Evolutionary conservation across 345 rosid genomes (phyloP).

Genomic region (Lepidium aucheri): DNA sequence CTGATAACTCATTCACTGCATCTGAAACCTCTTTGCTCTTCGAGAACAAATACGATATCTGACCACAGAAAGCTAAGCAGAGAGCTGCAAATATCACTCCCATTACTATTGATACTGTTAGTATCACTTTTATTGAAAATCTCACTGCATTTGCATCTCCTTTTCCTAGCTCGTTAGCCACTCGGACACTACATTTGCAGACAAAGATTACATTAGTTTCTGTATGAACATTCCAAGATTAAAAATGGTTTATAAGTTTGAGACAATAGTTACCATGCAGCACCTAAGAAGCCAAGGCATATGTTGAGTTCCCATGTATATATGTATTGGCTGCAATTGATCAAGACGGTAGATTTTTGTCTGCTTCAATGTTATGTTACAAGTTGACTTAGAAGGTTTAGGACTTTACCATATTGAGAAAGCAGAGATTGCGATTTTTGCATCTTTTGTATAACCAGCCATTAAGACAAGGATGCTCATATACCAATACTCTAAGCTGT

Average conservation of each 20-base stretch:
- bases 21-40: constrained; percentile 23
- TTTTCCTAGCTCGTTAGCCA: constrained; percentile 51
- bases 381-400: neutral
- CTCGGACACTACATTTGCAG: constrained; percentile 37
- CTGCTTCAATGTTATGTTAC: too few species aligned
- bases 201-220: neutral
- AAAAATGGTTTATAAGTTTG: neutral
- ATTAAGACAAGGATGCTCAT: constrained; percentile 39
- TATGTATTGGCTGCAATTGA: constrained; percentile 22
- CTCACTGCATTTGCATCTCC: constrained; percentile 45
- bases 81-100: constrained; percentile 37
- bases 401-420: constrained; percentile 42
- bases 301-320: constrained; percentile 49
- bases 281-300: constrained; percentile 47
- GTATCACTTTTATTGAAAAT: constrained; percentile 38
- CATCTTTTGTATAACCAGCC: constrained; percentile 49
- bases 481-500: constrained; percentile 58
- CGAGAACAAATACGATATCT: constrained; percentile 36
- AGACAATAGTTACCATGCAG: constrained; percentile 33
- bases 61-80: constrained; percentile 31
- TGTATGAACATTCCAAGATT: neutral
- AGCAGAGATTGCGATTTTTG: constrained; percentile 42
- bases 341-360: neutral
- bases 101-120: constrained; percentile 22
- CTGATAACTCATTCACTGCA: constrained; percentile 30